Evolutionary conservation across 1,284 basidiomycete genomes (phyloP).

Genomic region (Ceratobasidium sp.): DNA sequence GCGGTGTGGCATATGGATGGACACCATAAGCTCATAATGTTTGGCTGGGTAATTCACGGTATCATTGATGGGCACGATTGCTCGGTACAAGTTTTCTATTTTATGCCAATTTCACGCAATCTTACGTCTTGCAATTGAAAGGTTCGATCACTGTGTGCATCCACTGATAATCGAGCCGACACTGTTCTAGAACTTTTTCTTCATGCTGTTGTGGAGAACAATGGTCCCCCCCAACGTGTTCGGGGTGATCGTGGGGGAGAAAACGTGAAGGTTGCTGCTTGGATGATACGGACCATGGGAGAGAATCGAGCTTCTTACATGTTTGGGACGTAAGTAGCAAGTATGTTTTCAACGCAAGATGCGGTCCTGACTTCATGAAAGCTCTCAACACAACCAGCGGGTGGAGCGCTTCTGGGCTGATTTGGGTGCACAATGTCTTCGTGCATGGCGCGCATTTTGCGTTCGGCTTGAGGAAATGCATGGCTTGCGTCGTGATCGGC

Average conservation of each 20-base stretch:
- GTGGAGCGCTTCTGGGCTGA: slow-evolving; percentile 38
- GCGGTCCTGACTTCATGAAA: not conserved
- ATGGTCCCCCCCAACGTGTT: slow-evolving; percentile 5
- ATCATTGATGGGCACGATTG: slow-evolving; percentile 62
- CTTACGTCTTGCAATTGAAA: not conserved
- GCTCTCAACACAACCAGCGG: slow-evolving; percentile 31
- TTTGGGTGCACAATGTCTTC: slow-evolving; percentile 17
- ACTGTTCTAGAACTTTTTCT: not conserved
- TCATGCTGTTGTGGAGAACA: not conserved
- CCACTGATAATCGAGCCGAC: not conserved
- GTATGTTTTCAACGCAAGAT: not conserved
- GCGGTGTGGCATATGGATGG: slow-evolving; percentile 65
- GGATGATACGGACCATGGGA: slow-evolving; percentile 16
- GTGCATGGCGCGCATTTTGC: slow-evolving; percentile 18
- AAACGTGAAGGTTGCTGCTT: slow-evolving; percentile 26
- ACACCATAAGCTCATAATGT: slow-evolving; percentile 66
- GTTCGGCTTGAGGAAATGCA: slow-evolving; percentile 6
- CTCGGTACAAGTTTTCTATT: slow-evolving; percentile 54
- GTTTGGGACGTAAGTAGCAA: not conserved
- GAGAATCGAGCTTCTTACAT: slow-evolving; percentile 29
- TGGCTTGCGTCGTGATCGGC: not conserved
- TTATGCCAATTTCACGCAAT: not conserved
- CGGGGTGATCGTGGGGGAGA: slow-evolving; percentile 34
- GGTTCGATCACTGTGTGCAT: not conserved
- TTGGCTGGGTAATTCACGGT: slow-evolving; percentile 67